These are phyloP conservation scores for Phragmites australis DNA, from an alignment of 176 grass and related monocot species.

Conservation along the genomic window DNA sequence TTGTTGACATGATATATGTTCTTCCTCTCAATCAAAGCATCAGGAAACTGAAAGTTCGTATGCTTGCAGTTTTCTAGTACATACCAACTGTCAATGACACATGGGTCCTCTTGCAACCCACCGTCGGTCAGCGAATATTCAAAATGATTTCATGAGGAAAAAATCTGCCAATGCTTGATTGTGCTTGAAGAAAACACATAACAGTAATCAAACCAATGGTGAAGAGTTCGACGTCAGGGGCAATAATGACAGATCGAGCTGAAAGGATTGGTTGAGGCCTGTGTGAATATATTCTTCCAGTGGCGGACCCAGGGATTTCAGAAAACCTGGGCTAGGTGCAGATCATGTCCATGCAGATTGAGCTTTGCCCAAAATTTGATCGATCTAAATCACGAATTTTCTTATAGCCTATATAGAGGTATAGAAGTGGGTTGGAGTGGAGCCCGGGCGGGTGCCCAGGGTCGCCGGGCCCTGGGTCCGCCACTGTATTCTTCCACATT, in stretches of 20 bases:
- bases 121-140: background rate
- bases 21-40: background rate
- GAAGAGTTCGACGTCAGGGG: background rate
- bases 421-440: no score
- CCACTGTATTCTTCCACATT: conserved; percentile 27
- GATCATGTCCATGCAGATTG: no score
- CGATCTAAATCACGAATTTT: no score
- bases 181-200: background rate
- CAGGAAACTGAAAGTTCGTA: background rate
- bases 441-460: no score
- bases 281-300: no score
- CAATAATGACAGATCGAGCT: conserved; percentile 27
- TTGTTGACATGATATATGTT: conserved; percentile 10
- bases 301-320: no score
- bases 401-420: no score
- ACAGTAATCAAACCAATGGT: background rate
- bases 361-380: no score
- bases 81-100: no score
- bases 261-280: background rate
- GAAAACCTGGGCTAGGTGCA: no score
- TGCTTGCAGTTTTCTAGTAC: background rate
- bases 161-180: background rate
- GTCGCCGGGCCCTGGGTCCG: no score
- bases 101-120: background rate
- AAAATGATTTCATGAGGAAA: background rate